Evolutionary conservation across 164 flowering plant genomes (phyloP), one percentile per base, ranked within the genome.

Genomic region (Echeveria elegans): DNA sequence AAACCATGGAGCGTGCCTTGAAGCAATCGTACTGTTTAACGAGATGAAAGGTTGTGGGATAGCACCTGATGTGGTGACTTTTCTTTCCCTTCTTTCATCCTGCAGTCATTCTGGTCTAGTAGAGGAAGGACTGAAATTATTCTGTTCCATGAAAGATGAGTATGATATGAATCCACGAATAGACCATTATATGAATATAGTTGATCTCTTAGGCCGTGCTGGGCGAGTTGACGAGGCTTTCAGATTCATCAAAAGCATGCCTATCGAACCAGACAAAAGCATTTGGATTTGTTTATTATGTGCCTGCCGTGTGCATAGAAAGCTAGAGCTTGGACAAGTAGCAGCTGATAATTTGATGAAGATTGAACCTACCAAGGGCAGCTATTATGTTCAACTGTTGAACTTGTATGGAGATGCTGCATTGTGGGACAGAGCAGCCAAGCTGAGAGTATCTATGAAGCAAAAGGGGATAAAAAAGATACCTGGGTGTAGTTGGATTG

Each of bases 401-500:
- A 78, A 81, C 70, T 66, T 85, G 37, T 82, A 79, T 65, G 81
- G 78, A 66, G 83, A 83, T 65, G 81, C 78, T 23, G 83, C 74
- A 53, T 64, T 76, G 65, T 74, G 83, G 82, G 82, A 77, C 26
- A 75, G 74, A 68, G 80, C 76, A 18, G 83, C 81, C n/a, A 71
- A 72, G n/a, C 43, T 82, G 29, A 71, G 84, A 69, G 60, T 64
- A 19, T 40, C 63, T 43, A 80, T 83, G 83, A 85, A 74, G 53
- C 80, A 79, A 63, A 79, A 62, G 66, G 82, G 83, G 24, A 47
- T 83, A 68, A 82, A 77, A 72, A 85, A 85, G 77, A 72, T 29
- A 37, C 83, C 87, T 32, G 89, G 89, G 2, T 80, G 81, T 67
- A 85, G 89, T 76, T 83, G 89, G 87, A 79, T 85, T 65, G 89